Evolutionary conservation across 1,284 basidiomycete species (phyloP), one percentile per base, ranked within the genome.

Genomic region (Ceratobasidium sp.): DNA sequence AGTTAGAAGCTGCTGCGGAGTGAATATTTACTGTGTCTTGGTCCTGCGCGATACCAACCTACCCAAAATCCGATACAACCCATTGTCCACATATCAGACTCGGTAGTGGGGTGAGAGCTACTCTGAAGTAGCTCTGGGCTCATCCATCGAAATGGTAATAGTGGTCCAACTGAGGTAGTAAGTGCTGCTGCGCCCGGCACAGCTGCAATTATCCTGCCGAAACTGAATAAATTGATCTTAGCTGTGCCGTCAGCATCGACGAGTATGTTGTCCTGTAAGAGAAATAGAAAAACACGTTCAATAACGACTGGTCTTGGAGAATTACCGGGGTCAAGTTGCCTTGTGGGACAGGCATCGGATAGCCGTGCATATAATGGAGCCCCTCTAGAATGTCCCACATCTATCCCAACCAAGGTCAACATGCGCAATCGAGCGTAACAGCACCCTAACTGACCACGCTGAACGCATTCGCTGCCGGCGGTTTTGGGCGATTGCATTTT

Each of bases 41-140:
- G n/a, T n/a, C n/a, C n/a, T n/a, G n/a, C n/a, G n/a, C n/a, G n/a
- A n/a, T n/a, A n/a, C n/a, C n/a, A n/a, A 66, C 9, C 0, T 59
- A 71, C 68, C 68, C 68, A 71, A 31, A 58, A 71, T 11, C n/a
- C 24, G 19, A 71, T 41, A 59, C 68, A 71, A 3, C 68, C 68
- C 41, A 71, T 19, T 1, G 54, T 43, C 68, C 68, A 71, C 68
- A 71, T 71, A 39, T 71, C 68, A 1, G 68, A 71, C 24, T 48
- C 68, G 11, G 68, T 59, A 0, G 68, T 59, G 11, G 48, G 65
- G 8, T 54, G 6, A 4, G 27, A 29, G 13, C 48, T 59, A 11
- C 56, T 27, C 1, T 24, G 7, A 4, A 71, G 22, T 29, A 71
- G 39, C 31, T 71, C 68, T 29, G 68, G 68, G 27, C 68, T 71